Evolutionary conservation across 2,329 filamentous ascomycete genomes (phyloP), one percentile per base, ranked within the genome.

Genomic region (Botrytis hyacinthi): DNA sequence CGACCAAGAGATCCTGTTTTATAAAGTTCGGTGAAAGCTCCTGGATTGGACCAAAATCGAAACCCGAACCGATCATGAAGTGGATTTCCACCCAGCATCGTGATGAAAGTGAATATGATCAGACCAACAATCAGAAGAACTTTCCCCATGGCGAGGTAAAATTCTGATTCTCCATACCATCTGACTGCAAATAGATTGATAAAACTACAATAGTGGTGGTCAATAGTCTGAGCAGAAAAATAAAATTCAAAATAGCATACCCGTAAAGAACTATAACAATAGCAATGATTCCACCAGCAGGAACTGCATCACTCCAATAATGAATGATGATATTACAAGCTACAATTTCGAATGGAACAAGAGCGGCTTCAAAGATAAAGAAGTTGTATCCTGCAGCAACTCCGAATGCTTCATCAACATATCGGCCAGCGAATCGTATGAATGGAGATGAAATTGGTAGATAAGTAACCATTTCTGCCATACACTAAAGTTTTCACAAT

Each of bases 381-480:
- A 92, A 93, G 80, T 93, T 93, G 88, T 91, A 93, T 8, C 91
- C 91, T 2, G 90, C 88, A 10, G 90, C 90, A 73, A 93, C 91
- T 0, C 91, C 91, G 74, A 94, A 92, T 3, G 91, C 90, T 76
- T 93, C 91, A 77, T 94, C 92, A 44, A 94, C 91, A 76, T 89
- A 94, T 65, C 91, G 87, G 22, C 91, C 91, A 6, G 92, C 92
- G 78, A 94, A 93, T 40, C 91, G 89, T 79, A 94, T 92, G 81
- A 95, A 94, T 0, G 92, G 91, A 59, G 91, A 93, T 0, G 91
- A 93, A 71, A 94, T 92, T 12, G 92, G 92, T 3, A 93, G 84
- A 76, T 92, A 93, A 0, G 91, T 92, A 12, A 93, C 91, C 91
- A 94, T 93, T 80, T 94, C 92, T 20, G 91, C 90, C 83, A 92